Percentiles rank a stretch among this genome's conserved stretches.
Conservation (phyloP, 768 basidiomycete species). For the Cyathus striatus region DNA sequence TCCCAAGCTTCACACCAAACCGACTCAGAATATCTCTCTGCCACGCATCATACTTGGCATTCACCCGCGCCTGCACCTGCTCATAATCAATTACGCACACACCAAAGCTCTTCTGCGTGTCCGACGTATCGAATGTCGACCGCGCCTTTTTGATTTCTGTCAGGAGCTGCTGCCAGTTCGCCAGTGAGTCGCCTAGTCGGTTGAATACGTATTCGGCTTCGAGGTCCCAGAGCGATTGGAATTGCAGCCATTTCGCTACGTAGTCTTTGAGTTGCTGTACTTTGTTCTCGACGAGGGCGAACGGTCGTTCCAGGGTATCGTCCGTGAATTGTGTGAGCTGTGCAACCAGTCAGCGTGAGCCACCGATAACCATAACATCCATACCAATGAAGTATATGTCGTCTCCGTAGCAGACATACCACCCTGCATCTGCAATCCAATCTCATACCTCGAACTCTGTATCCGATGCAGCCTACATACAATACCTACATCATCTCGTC, state of each 20-base stretch:
- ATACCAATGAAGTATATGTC: conserved; percentile 79
- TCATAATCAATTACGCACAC: conserved; percentile 96
- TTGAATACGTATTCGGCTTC: conserved; percentile 96
- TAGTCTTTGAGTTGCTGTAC: conserved; percentile 85
- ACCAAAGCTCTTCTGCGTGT: conserved; percentile 87
- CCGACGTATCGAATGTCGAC: conserved; percentile 94
- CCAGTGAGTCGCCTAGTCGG: conserved; percentile 89
- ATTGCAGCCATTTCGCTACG: conserved; percentile 96
- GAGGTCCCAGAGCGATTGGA: conserved; percentile 98
- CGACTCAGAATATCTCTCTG: conserved; percentile 90
- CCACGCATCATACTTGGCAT: conserved; percentile 98
- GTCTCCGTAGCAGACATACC: conserved; percentile 57
- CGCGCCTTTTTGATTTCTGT: conserved; percentile 97
- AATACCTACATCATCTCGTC: conserved; percentile 46
- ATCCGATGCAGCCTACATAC: conserved; percentile 85
- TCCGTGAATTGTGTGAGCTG: conserved; percentile 70
- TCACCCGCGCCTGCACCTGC: conserved; percentile 95
- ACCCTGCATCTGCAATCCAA: conserved; percentile 87
- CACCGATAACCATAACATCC: conserved; percentile 14
- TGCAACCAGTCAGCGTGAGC: background rate
- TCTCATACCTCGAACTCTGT: conserved; percentile 95
- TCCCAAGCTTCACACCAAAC: conserved; percentile 90
- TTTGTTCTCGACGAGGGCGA: conserved; percentile 83
- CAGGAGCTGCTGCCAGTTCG: conserved; percentile 91
- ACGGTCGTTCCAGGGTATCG: conserved; percentile 72